Base-by-base conservation (phyloP, 192 early-diverging fungal genomes). In the Obelidium mucronatum region DNA sequence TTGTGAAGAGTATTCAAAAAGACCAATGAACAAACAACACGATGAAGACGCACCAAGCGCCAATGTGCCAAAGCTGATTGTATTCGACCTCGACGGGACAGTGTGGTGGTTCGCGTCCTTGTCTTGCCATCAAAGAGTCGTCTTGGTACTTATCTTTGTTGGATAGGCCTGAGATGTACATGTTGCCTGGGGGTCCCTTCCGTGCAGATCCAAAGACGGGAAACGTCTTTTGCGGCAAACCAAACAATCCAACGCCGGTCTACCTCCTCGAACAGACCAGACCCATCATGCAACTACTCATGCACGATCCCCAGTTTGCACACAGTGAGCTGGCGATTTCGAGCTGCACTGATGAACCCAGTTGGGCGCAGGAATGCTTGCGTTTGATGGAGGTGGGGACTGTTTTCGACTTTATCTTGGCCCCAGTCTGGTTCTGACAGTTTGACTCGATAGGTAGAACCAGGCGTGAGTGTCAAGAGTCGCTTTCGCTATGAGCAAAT, bases 41-140 rank as follows among this genome's bases (percentile, higher is more conserved):
- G n/a, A n/a, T n/a, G n/a, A n/a, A n/a, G n/a, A n/a, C n/a, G n/a
- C n/a, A n/a, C n/a, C n/a, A n/a, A n/a, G n/a, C n/a, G n/a, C n/a
- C 31, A 66, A 36, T 36, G 59, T 78, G 31, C 83, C 83, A 15
- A 74, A 59, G 30, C 67, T 82, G 59, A 77, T 84, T 31, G 81
- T 84, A 3, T 82, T 84, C 56, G 83, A 84, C 62, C 67, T 84
- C 2, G 83, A 84, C 52, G 79, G 80, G 68, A 84, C 83, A 2
- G 22, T 84, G 24, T 82, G 81, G 81, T 67, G 8, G 44, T 15
- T 15, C 19, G 44, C 0, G 8, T 15, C 8, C 44, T 48, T 0
- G 19, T 0, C 44, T 0, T 6, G 19, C 44, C 19, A 48, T 15
- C 44, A 48, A 19, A 15, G 19, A 15, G 44, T 6, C 19, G 37